Evolutionary conservation across 805 yeast genomes (phyloP).

Genomic region (Lipomyces orientalis): DNA sequence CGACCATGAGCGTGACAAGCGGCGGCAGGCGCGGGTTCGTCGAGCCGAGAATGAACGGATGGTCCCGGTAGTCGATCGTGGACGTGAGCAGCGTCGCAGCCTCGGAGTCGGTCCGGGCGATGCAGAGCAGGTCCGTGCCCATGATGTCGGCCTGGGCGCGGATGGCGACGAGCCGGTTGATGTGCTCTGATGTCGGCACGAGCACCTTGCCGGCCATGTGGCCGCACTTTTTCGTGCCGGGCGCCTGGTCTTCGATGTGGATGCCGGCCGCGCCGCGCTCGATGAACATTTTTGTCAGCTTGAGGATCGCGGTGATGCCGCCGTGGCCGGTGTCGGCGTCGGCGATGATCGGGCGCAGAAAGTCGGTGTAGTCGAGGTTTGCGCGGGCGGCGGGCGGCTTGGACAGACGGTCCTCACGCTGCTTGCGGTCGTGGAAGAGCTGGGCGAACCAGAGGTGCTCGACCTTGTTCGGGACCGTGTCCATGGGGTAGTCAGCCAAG

Average conservation of each 20-base stretch:
- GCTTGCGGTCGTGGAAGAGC: constrained; percentile 95
- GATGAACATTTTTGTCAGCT: constrained; percentile 92
- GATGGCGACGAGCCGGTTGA: constrained; percentile 89
- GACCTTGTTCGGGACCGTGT: constrained; percentile 97
- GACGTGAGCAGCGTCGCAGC: constrained; percentile 95
- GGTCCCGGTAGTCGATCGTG: constrained; percentile 93
- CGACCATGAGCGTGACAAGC: constrained; percentile 75
- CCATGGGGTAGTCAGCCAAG: constrained; percentile 98
- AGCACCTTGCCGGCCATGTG: constrained; percentile 99
- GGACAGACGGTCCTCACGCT: constrained; percentile 76
- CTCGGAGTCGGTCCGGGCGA: constrained; percentile 97
- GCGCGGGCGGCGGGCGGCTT: constrained; percentile 68
- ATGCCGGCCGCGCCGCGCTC: constrained; percentile 99
- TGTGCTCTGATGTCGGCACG: constrained; percentile 97
- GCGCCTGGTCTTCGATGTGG: constrained; percentile 98
- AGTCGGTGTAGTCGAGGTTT: constrained; percentile 77
- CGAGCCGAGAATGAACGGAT: constrained; percentile 86
- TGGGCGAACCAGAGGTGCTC: constrained; percentile 97
- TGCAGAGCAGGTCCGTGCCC: constrained; percentile 82
- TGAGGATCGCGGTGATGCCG: constrained; percentile 94
- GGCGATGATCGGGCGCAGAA: constrained; percentile 91
- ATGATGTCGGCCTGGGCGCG: constrained; percentile 94
- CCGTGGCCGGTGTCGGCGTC: constrained; percentile 99
- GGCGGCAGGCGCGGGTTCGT: constrained; percentile 83
- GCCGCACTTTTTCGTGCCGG: constrained; percentile 98